Evolutionary conservation across 768 basidiomycete genomes (phyloP).

Genomic region (Arthromyces matolae): DNA sequence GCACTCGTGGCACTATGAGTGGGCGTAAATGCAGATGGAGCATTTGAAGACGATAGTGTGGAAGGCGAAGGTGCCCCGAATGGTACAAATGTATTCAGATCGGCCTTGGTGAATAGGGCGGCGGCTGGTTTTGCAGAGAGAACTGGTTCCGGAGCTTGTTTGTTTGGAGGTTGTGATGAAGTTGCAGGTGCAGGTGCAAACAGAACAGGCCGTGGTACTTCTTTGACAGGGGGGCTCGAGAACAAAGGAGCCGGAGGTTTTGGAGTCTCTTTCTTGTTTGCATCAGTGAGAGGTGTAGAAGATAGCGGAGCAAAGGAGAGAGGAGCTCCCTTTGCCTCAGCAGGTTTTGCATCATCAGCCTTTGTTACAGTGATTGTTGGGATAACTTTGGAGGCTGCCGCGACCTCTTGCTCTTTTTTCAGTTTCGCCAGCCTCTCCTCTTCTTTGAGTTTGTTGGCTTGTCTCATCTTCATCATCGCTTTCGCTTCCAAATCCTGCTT

Average conservation of each 20-base stretch:
- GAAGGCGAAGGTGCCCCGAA: conserved; percentile 9
- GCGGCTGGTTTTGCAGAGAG: conserved; percentile 14
- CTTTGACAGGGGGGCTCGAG: conserved; percentile 3
- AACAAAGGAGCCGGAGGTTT: conserved; percentile 8
- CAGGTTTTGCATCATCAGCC: conserved; percentile 20
- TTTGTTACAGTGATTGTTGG: conserved; percentile 30
- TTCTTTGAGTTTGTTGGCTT: conserved; percentile 42
- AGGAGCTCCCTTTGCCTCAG: conserved; percentile 17
- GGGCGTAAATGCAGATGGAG: background rate
- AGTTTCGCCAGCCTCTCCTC: conserved; percentile 32
- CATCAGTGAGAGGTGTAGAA: conserved; percentile 11
- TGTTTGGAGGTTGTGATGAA: conserved; percentile 13
- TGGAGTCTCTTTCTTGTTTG: conserved; percentile 10
- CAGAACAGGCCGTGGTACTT: conserved; percentile 1
- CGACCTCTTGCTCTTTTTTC: conserved; percentile 20
- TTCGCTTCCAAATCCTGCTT: conserved; percentile 82
- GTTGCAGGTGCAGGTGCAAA: conserved; percentile 13
- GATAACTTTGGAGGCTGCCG: conserved; percentile 20
- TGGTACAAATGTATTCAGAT: conserved; percentile 5
- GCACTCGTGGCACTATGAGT: background rate
- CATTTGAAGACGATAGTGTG: background rate
- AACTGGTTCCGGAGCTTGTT: conserved; percentile 3
- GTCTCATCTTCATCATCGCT: conserved; percentile 69
- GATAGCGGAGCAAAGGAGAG: conserved; percentile 20
- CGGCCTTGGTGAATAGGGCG: conserved; percentile 8